Evolutionary conservation across 2,329 filamentous ascomycete species (phyloP), one percentile per base, ranked within the genome.

Genomic region (Botryotinia convoluta): DNA sequence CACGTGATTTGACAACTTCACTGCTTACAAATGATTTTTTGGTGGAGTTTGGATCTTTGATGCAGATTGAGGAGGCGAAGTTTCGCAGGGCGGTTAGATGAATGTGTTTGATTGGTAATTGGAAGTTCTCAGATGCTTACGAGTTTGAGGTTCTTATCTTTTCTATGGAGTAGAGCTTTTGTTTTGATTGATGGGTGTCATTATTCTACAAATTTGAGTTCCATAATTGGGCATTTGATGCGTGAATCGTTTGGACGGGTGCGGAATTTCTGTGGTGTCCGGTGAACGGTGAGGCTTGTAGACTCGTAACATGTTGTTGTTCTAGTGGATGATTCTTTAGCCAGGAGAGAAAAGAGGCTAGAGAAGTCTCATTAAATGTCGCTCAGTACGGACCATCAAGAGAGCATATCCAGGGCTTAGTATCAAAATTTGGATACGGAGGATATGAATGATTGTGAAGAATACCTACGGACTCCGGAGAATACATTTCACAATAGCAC

Each of bases 1-100:
- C 65, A 69, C 65, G 65, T 69, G 65, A 69, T 26, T 26, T 69
- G 65, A 9, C 6, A 45, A 64, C 37, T 63, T 44, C n/a, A 29
- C 18, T 44, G 61, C 61, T 63, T 63, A 63, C 61, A 63, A 63
- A 63, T 44, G 5, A 29, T 42, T 42, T 63, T 63, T 29, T 0
- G 14, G 60, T 26, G 60, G 60, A 37, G 59, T 37, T 37, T 37
- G 10, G 14, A 37, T 61, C 60, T 62, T 42, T 42, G 60, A 42
- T 42, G 60, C 60, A 29, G 22, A 37, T 62, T 39, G 35, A 35
- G 10, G 22, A 61, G 10, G 59, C 32, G 35, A 39, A 37, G 59
- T 61, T 35, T 61, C 22, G 59, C 35, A 61, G 2, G 59, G 59
- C 59, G 59, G 59, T 14, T 39, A 39, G 32, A 61, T 39, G 32